A percentile compares a stretch with the other conserved stretches of the same genome.
phyloP scores from a whole-genome alignment of 352 stramenopile genomes.

The Globisporangium splendens region DNA sequence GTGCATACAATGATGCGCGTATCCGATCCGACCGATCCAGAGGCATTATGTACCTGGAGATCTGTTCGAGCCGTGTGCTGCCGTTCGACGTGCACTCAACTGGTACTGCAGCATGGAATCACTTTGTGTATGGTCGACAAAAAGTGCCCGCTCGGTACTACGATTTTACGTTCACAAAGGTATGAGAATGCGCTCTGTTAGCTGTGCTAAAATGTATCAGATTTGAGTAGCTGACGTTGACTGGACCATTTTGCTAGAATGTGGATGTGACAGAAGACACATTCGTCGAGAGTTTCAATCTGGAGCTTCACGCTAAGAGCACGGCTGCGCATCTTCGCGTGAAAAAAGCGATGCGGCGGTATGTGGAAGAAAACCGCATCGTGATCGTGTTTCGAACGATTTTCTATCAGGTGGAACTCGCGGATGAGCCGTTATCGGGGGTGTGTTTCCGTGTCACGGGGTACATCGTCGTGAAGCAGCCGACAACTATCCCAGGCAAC shows the following conservation, averaged over 20 bases:
- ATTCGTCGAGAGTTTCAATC: constrained; percentile 48
- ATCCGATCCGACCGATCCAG: neutral
- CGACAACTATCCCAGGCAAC: constrained; percentile 11
- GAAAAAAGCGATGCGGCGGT: constrained; percentile 43
- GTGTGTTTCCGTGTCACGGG: constrained; percentile 49
- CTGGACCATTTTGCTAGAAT: neutral
- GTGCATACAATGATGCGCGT: neutral
- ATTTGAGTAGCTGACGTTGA: neutral
- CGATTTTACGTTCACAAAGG: neutral
- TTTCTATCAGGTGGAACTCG: constrained; percentile 49
- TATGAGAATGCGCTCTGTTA: neutral
- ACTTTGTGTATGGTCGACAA: constrained; percentile 14
- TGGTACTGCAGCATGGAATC: constrained; percentile 1
- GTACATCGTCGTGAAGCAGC: constrained; percentile 33
- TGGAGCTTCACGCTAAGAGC: constrained; percentile 45
- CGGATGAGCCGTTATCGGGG: constrained; percentile 28
- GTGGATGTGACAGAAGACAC: constrained; percentile 29
- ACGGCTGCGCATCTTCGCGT: constrained; percentile 43
- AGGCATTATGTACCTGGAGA: constrained; percentile 28
- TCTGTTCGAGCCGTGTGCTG: constrained; percentile 23
- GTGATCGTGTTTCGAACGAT: constrained; percentile 55
- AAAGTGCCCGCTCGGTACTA: neutral
- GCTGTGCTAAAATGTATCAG: neutral
- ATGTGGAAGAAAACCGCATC: constrained; percentile 35
- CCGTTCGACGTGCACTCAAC: constrained; percentile 2